Conservation (phyloP, 805 yeast genomes). For the Kuraishia molischiana region DNA sequence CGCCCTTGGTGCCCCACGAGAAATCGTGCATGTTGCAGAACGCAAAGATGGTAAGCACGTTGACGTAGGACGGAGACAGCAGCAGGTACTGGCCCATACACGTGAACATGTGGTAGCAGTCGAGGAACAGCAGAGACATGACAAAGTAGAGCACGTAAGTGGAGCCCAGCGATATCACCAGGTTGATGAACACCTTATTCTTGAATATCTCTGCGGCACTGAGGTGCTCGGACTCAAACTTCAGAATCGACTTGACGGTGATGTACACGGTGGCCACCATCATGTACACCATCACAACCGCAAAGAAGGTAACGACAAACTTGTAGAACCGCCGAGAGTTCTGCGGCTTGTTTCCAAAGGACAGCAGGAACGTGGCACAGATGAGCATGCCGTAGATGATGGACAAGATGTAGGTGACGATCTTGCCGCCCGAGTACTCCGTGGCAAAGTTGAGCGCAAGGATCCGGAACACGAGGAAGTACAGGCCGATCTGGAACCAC, state of each 20-base stretch:
- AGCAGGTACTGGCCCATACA: conserved; percentile 77
- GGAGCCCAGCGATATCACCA: conserved; percentile 72
- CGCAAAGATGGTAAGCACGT: conserved; percentile 87
- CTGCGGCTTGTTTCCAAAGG: conserved; percentile 90
- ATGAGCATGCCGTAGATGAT: conserved; percentile 80
- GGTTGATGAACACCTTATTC: conserved; percentile 70
- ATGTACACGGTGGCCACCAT: conserved; percentile 78
- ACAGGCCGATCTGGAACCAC: conserved; percentile 89
- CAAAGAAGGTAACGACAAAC: conserved; percentile 69
- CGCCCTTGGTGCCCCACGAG: conserved; percentile 96
- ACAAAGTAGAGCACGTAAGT: conserved; percentile 75
- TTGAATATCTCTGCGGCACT: conserved; percentile 39
- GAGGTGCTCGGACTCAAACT: conserved; percentile 25
- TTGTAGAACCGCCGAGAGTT: conserved; percentile 77
- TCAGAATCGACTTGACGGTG: conserved; percentile 49
- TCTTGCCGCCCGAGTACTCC: conserved; percentile 45
- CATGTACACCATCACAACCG: conserved; percentile 82
- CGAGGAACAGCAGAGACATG: conserved; percentile 73
- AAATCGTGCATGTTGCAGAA: conserved; percentile 94
- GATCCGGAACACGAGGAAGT: conserved; percentile 82
- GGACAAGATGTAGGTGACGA: conserved; percentile 68
- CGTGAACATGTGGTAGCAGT: conserved; percentile 90
- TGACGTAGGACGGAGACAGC: conserved; percentile 81
- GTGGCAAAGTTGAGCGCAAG: conserved; percentile 66
- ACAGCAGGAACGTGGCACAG: conserved; percentile 74